phyloP scores from a whole-genome alignment of 192 early-diverging fungal species.

The Mortierella antarctica region DNA sequence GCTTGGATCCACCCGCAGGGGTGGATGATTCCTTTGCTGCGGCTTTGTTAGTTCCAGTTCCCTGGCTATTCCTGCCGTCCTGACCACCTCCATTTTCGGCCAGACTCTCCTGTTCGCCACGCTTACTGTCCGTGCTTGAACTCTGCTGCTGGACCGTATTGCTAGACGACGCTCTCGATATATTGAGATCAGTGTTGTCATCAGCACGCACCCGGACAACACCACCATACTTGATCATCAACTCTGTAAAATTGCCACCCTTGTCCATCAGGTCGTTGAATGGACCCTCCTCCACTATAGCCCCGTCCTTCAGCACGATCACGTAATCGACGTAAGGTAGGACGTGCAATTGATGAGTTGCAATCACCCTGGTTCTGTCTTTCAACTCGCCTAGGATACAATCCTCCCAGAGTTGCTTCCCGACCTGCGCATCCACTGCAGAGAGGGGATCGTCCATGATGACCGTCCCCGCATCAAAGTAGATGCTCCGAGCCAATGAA shows the following conservation, averaged over 20 bases:
- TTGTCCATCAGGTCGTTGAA: constrained; percentile 67
- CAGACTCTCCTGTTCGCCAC: no score
- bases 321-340: constrained; percentile 72
- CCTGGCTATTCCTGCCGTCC: constrained; percentile 1
- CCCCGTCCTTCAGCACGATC: constrained; percentile 75
- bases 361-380: constrained; percentile 70
- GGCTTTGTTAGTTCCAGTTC: constrained; percentile 17
- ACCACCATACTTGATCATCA: constrained; percentile 70
- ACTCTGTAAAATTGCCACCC: constrained; percentile 62
- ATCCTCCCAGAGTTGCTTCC: constrained; percentile 46
- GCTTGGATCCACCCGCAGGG: not conserved
- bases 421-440: constrained; percentile 84
- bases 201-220: not conserved
- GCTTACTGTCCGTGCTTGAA: not conserved
- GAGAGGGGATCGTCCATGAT: constrained; percentile 88
- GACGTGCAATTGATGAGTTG: constrained; percentile 81
- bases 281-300: constrained; percentile 68
- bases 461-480: constrained; percentile 68
- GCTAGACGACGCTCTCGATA: not conserved
- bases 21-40: constrained; percentile 20
- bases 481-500: constrained; percentile 85
- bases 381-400: constrained; percentile 45
- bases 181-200: not conserved
- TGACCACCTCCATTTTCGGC: no score
- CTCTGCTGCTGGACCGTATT: not conserved